phyloP scores from a whole-genome alignment of 139 green algal species.

The Chlorella vulgaris region DNA sequence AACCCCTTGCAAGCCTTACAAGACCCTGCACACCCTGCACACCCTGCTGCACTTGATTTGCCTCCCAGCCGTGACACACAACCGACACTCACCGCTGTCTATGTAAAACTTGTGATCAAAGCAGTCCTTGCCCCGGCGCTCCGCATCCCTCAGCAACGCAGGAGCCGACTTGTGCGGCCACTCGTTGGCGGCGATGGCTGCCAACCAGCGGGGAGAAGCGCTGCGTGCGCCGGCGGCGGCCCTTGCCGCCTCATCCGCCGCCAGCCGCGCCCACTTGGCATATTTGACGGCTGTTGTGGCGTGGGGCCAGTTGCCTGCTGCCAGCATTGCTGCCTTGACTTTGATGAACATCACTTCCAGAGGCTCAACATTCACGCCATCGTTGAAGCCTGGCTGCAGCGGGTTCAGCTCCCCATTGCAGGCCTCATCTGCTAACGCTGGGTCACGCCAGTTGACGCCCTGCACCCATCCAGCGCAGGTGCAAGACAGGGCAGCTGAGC shows the following conservation, averaged over 20 bases:
- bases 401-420: constrained; percentile 50
- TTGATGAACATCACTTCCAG: constrained; percentile 85
- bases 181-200: constrained; percentile 24
- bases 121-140: constrained; percentile 42
- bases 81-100: neutral
- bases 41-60: neutral
- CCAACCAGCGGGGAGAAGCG: neutral
- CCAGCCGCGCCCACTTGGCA: constrained; percentile 34
- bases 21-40: no score
- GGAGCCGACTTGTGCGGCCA: constrained; percentile 23
- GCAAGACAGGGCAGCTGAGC: no score
- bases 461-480: neutral
- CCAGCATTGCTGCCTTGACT: constrained; percentile 67
- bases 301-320: constrained; percentile 33
- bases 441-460: constrained; percentile 32
- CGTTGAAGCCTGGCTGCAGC: constrained; percentile 55
- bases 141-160: constrained; percentile 21
- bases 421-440: neutral
- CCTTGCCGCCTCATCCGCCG: neutral
- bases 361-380: constrained; percentile 71
- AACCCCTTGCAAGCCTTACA: no score
- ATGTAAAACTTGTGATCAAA: constrained; percentile 58
- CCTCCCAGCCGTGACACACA: no score
- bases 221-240: neutral
- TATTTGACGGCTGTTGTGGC: constrained; percentile 35